A percentile compares a stretch with the other conserved stretches of the same genome.
Evolutionary conservation across 2,329 filamentous ascomycete genomes (phyloP).

Genomic region (Onygena corvina): DNA sequence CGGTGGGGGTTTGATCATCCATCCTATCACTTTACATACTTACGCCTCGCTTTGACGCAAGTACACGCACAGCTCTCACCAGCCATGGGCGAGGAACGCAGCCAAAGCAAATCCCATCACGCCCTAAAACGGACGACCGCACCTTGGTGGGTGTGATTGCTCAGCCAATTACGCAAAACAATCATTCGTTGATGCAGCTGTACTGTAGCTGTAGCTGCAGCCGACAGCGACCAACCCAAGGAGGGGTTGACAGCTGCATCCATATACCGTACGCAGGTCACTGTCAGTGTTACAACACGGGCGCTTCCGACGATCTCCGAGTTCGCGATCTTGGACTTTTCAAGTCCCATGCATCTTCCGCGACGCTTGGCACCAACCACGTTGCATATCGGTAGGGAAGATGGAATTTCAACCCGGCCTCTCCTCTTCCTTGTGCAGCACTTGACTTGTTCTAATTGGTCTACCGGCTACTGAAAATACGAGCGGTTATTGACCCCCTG

Average conservation of each 20-base stretch:
- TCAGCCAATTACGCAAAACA: no score
- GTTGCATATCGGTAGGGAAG: not conserved
- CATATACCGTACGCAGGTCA: no score
- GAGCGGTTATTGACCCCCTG: slow-evolving; percentile 4
- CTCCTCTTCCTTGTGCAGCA: not conserved
- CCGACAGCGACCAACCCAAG: no score
- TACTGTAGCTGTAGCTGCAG: no score
- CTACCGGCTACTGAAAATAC: not conserved
- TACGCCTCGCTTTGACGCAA: not conserved
- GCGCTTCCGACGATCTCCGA: not conserved
- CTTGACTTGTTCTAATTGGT: not conserved
- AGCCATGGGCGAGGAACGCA: no score
- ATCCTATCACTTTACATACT: not conserved
- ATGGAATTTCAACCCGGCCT: not conserved
- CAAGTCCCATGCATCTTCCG: not conserved
- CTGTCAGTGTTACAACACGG: not conserved
- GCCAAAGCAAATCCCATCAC: no score
- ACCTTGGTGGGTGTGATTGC: no score
- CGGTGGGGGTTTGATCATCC: not conserved
- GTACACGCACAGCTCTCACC: no score
- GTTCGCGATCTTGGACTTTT: not conserved
- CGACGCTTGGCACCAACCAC: not conserved
- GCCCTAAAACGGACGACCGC: no score
- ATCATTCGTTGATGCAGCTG: no score
- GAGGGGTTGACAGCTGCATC: no score